Evolutionary conservation across 2,329 filamentous ascomycete genomes (phyloP), one percentile per base, ranked within the genome.

Genomic region (Aspergillus fijiensis): DNA sequence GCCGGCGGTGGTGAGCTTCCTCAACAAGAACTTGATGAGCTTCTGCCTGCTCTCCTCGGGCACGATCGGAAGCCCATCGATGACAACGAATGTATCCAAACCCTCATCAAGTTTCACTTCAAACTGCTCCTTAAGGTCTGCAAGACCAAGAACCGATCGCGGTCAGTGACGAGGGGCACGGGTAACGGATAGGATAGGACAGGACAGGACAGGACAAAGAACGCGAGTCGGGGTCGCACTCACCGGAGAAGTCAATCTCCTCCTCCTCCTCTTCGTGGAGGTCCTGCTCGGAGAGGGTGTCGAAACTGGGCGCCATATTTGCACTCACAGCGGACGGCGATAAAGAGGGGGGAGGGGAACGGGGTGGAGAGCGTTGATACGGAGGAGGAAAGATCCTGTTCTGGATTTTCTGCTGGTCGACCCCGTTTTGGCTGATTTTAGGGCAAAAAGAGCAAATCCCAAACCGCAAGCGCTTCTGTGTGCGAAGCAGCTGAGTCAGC

Each of bases 51-150:
- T 93, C 53, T 95, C 94, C 77, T 93, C 91, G 60, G 84, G 91
- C 66, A 99, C 94, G 65, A 89, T 82, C 67, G 95, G 95, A 49
- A 99, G 87, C 67, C 95, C 95, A 78, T 99, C 95, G 75, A 98
- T 86, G 64, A 98, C 93, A 66, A 99, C 90, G 74, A 99, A 99
- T 65, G 92, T 90, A 76, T 99, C 95, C 71, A 97, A 89, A 60
- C 95, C 95, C 78, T 96, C 91, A 77, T 99, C 95, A 67, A 98
- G 84, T 76, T 94, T 91, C 64, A 98, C 93, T 80, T 98, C 92
- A 76, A 93, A 97, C 79, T 96, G 92, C 77, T 96, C 93, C 76
- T 89, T 87, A 69, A 99, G 85, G 80, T 99, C 94, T 84, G 47
- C 49, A 59, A 51, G 31, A 53, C 52, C 49, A 59, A 54, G 9